Evolutionary conservation across 1,139 yeast species (phyloP).

Genomic region (Williopsis jadinii): DNA sequence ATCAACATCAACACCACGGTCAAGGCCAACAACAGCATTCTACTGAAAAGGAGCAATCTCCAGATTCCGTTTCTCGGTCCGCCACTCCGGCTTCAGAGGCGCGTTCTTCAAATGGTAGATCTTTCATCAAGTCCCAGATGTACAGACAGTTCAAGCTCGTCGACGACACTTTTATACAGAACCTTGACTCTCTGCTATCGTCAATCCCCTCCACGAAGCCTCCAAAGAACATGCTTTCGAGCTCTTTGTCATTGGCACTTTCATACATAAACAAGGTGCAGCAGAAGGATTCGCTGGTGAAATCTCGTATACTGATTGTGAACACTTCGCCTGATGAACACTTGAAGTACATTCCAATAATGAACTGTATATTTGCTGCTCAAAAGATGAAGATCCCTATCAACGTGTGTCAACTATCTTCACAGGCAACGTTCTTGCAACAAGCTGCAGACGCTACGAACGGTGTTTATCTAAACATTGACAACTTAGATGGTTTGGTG

Average conservation of each 20-base stretch:
- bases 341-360: slow-evolving; percentile 81
- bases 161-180: slow-evolving; percentile 68
- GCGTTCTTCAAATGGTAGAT: slow-evolving; percentile 8
- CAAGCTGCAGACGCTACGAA: slow-evolving; percentile 95
- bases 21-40: slow-evolving; percentile 5
- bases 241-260: slow-evolving; percentile 42
- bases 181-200: slow-evolving; percentile 43
- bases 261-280: slow-evolving; percentile 71
- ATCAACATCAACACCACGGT: neutral
- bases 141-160: slow-evolving; percentile 81
- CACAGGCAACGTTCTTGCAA: slow-evolving; percentile 76
- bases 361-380: slow-evolving; percentile 96
- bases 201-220: slow-evolving; percentile 24
- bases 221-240: slow-evolving; percentile 21
- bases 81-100: slow-evolving; percentile 5
- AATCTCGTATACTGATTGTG: slow-evolving; percentile 67
- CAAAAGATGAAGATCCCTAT: slow-evolving; percentile 87
- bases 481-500: slow-evolving; percentile 70
- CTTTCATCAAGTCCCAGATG: slow-evolving; percentile 46
- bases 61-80: neutral
- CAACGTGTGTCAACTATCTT: slow-evolving; percentile 82
- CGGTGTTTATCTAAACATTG: slow-evolving; percentile 76
- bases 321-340: slow-evolving; percentile 75
- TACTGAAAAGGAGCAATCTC: neutral
- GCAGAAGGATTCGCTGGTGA: slow-evolving; percentile 46